Evolutionary conservation across 2,329 filamentous ascomycete species (phyloP).

Genomic region (Akanthomyces uredinophilus): DNA sequence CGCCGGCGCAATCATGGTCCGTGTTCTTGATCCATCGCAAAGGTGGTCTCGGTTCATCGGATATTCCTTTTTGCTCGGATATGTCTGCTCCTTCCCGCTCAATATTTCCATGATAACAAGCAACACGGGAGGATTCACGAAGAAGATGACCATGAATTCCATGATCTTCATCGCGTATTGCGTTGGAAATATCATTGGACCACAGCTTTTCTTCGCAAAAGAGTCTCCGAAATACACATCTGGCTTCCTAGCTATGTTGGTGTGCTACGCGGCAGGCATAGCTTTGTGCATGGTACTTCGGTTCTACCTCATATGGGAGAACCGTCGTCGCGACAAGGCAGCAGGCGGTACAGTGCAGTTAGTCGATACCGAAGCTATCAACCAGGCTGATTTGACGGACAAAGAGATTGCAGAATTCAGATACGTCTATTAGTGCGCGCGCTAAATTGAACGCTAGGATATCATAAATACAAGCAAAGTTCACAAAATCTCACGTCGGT

Average conservation of each 20-base stretch:
- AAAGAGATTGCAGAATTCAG: constrained; percentile 49
- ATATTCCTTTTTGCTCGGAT: constrained; percentile 48
- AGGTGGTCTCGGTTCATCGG: constrained; percentile 23
- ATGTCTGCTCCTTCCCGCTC: constrained; percentile 38
- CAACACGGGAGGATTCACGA: constrained; percentile 56
- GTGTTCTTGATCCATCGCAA: constrained; percentile 16
- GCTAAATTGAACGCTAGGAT: not conserved
- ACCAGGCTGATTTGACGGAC: constrained; percentile 45
- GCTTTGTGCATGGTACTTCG: constrained; percentile 39
- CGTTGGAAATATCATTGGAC: constrained; percentile 55
- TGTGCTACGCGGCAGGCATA: constrained; percentile 51
- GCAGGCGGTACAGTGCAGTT: not conserved
- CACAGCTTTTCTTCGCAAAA: constrained; percentile 53
- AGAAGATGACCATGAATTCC: constrained; percentile 53
- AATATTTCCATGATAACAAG: constrained; percentile 50
- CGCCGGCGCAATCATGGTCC: constrained; percentile 23
- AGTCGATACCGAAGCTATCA: constrained; percentile 3
- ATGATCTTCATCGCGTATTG: constrained; percentile 56
- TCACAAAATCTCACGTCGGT: not conserved
- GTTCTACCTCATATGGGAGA: constrained; percentile 46
- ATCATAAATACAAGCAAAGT: not conserved
- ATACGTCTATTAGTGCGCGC: constrained; percentile 37
- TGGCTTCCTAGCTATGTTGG: constrained; percentile 57
- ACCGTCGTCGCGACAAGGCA: constrained; percentile 44
- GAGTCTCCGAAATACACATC: constrained; percentile 58